These are phyloP conservation scores for Discostella pseudostelligera DNA, from an alignment of 108 stramenopile species.

Conservation along the genomic window DNA sequence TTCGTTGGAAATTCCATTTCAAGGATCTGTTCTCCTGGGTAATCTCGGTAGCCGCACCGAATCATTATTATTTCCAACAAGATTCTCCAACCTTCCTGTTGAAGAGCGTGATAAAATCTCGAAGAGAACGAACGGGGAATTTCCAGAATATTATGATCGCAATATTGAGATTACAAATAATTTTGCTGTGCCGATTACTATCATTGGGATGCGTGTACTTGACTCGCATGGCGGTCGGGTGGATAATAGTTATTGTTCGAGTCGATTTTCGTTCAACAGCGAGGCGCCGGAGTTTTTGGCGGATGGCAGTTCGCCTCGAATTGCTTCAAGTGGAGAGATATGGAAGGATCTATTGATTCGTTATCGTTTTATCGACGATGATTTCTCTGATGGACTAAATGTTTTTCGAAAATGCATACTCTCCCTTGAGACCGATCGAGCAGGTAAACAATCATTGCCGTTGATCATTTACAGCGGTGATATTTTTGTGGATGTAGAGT, in stretches of 20 bases:
- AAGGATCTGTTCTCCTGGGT: slow-evolving; percentile 32
- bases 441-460: slow-evolving; percentile 40
- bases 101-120: slow-evolving; percentile 13
- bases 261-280: slow-evolving; percentile 16
- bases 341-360: slow-evolving; percentile 33
- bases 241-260: slow-evolving; percentile 20
- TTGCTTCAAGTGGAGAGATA: slow-evolving; percentile 13
- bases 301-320: slow-evolving; percentile 3
- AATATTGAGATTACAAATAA: slow-evolving; percentile 34
- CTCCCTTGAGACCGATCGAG: slow-evolving; percentile 33
- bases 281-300: neutral
- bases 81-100: slow-evolving; percentile 19
- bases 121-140: slow-evolving; percentile 8
- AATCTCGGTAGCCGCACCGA: slow-evolving; percentile 34
- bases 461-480: slow-evolving; percentile 40
- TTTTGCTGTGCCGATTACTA: slow-evolving; percentile 38
- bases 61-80: slow-evolving; percentile 34
- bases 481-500: slow-evolving; percentile 30
- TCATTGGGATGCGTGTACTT: slow-evolving; percentile 18
- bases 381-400: neutral
- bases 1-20: slow-evolving; percentile 28
- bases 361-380: slow-evolving; percentile 17
- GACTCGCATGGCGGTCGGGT: slow-evolving; percentile 4
- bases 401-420: slow-evolving; percentile 24
- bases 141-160: slow-evolving; percentile 33